phyloP scores from a whole-genome alignment of 2,329 filamentous ascomycete species.

The Niveomyces coronatus region DNA sequence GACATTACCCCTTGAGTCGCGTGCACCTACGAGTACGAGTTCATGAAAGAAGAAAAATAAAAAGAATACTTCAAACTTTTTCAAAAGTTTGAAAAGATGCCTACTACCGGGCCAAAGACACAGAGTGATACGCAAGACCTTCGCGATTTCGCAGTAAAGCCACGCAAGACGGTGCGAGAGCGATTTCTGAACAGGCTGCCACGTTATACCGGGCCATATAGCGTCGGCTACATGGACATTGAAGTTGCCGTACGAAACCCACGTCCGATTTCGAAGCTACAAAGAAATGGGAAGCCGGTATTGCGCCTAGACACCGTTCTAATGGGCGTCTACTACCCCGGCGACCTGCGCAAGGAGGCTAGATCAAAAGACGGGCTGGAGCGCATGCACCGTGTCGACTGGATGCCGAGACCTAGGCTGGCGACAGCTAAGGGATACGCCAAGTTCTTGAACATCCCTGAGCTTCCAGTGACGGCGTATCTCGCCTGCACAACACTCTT shows the following conservation, averaged over 20 bases:
- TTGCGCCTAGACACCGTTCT: constrained; percentile 45
- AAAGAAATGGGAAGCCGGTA: constrained; percentile 27
- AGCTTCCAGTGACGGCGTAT: constrained; percentile 37
- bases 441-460: constrained; percentile 45
- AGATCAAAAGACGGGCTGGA: constrained; percentile 19
- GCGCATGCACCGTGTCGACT: constrained; percentile 44
- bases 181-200: constrained; percentile 41
- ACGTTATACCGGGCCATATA: constrained; percentile 52
- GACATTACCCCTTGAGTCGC: neutral
- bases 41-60: neutral
- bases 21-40: neutral
- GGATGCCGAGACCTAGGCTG: constrained; percentile 49
- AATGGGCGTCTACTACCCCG: constrained; percentile 56
- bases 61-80: neutral
- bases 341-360: constrained; percentile 26
- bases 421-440: constrained; percentile 50
- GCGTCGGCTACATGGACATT: constrained; percentile 57
- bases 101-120: neutral
- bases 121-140: constrained; percentile 5
- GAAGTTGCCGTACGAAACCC: constrained; percentile 45
- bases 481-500: constrained; percentile 50
- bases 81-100: neutral
- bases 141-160: constrained; percentile 16
- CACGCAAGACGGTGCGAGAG: constrained; percentile 25
- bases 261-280: constrained; percentile 29